Evolutionary conservation across 345 rosid species (phyloP), one percentile per base, ranked within the genome.

Genomic region (Melastoma malabathricum): DNA sequence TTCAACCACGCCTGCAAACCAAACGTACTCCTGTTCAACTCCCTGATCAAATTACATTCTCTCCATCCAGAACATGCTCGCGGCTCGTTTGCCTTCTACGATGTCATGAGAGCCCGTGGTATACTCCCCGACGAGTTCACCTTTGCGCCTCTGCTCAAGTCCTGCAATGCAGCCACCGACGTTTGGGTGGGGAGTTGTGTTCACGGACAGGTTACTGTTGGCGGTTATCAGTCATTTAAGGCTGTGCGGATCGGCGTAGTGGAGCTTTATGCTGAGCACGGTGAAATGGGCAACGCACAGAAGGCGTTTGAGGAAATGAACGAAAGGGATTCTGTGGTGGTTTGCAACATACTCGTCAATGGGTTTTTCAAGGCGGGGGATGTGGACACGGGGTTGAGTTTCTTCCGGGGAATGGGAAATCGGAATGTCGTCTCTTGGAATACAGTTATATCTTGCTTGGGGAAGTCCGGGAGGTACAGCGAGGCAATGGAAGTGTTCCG

Each of bases 71-170:
- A 58, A 52, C 48, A 14, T 17, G 59, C 48, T 10, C 22, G 58
- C 27, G 54, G 57, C 15, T 47, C 48, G 48, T 34, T 46, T 14
- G 23, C 48, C 44, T 61, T 52, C 58, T 46, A 15, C 9, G 41
- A 34, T 29, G 54, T 39, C 29, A 47, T 61, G 58, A 53, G 46
- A 29, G 23, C 19, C 58, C 49, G 54, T 10, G 46, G 54, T 47
- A 61, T 61, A 15, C 54, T 58, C 59, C 45, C 65, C 0, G 59
- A 61, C 43, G 65, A 61, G 20, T 61, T 54, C 65, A 61, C 65
- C 13, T 41, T 54, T 20, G 54, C 49, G 1, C 59, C 59, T 15
- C 15, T 61, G 54, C 54, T 61, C 23, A 61, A 61, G 54, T 19
- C 48, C 16, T 61, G 50, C 19, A 38, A 53, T 25, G 27, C 43